Conservation (phyloP, 306 rosid genomes). For the Trichosanthes cucumerina region DNA sequence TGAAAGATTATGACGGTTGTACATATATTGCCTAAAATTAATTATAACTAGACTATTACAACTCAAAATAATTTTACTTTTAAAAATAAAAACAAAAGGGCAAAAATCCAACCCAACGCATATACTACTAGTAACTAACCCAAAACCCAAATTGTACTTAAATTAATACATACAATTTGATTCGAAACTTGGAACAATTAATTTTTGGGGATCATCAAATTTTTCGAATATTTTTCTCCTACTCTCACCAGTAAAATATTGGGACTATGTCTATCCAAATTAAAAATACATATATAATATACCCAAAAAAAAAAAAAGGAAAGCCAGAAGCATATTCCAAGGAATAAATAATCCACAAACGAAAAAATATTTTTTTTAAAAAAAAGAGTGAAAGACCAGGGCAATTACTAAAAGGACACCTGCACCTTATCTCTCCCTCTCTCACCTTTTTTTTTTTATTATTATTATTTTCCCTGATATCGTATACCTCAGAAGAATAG, state of each 20-base stretch:
- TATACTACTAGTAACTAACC: neutral
- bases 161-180: neutral
- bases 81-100: too few relatives aligned
- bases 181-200: neutral
- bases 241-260: neutral
- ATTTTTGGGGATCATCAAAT: neutral
- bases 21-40: too few relatives aligned
- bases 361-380: neutral
- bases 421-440: neutral
- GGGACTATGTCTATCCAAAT: neutral
- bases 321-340: slow-evolving; percentile 6
- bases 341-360: neutral
- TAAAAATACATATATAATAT: neutral
- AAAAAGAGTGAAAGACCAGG: neutral
- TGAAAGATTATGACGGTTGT: too few relatives aligned
- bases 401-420: neutral
- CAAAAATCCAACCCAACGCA: neutral
- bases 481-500: slow-evolving; percentile 27
- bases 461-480: neutral
- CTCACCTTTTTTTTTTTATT: neutral
- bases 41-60: too few relatives aligned
- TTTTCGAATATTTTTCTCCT: neutral
- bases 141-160: neutral
- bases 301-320: neutral
- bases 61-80: too few relatives aligned